Base-by-base conservation (phyloP, 2,329 filamentous ascomycete species). In the Botrytis porri region DNA sequence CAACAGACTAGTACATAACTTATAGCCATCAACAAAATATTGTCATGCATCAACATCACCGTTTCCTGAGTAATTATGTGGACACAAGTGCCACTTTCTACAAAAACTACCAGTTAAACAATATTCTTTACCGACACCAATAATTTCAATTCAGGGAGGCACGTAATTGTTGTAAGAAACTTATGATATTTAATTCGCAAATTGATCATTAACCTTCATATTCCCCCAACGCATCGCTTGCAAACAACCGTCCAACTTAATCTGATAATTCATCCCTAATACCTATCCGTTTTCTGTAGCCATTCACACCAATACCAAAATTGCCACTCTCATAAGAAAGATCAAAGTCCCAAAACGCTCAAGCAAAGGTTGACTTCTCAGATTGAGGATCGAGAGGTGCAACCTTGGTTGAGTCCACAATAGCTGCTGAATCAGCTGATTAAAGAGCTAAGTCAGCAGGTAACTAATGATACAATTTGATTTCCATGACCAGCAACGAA, bases 401-500 rank as follows among this genome's bases (percentile, higher is more conserved):
- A 73, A 78, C 75, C 71, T 77, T 79, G 32, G 79, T 72, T 66
- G 75, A 75, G 62, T 78, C 79, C 70, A 79, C 74, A 69, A 77
- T 69, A 57, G 51, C 72, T 72, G 72, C 74, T 72, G 77, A 66
- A 73, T 75, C 61, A 74, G 77, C 73, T 76, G 72, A 75, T 67
- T 60, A 66, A 63, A 74, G 70, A 74, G 69, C 74, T 70, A 75
- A 64, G 76, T 78, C 73, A 80, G 78, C 75, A 69, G 73, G 74
- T 63, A 69, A 73, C 75, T 75, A 76, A 73, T 73, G 72, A 73
- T 75, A 73, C 67, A 73, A 48, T 72, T 72, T 69, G n/a, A 60
- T 72, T 54, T 43, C 32, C 54, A 37, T 61, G 62, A 59, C 65
- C 37, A 45, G 41, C 54, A 73, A 73, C 29, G 69, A 75, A 73